Evolutionary conservation across 176 grass and related monocot species (phyloP).

Genomic region (Melocanna baccifera): DNA sequence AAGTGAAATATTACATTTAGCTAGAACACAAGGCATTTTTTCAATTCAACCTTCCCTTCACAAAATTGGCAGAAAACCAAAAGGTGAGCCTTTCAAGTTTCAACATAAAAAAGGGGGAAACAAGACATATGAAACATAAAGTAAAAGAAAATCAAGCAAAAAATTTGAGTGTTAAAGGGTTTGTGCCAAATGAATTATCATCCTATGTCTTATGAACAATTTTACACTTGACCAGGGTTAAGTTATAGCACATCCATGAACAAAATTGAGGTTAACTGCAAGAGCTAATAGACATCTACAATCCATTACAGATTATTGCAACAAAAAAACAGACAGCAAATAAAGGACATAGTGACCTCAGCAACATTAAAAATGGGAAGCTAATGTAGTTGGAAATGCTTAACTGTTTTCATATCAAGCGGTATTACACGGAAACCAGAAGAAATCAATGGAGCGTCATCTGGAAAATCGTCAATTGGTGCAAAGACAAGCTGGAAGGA

Average conservation of each 20-base stretch:
- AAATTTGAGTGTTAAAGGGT: background rate
- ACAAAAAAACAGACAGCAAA: background rate
- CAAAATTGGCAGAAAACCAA: background rate
- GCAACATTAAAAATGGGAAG: background rate
- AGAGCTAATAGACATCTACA: background rate
- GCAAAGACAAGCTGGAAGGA: conserved; percentile 97
- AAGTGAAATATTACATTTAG: background rate
- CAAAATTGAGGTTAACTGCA: background rate
- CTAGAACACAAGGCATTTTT: background rate
- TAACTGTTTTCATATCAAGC: conserved; percentile 88
- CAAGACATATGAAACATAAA: background rate
- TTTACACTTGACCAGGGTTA: background rate
- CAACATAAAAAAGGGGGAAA: background rate
- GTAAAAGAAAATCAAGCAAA: background rate
- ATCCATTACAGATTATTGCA: background rate
- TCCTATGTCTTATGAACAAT: background rate
- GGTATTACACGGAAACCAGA: conserved; percentile 96
- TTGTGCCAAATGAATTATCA: background rate
- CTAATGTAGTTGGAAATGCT: conserved; percentile 15
- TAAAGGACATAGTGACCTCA: background rate
- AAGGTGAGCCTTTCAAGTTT: background rate
- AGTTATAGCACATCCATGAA: background rate
- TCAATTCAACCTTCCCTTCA: background rate
- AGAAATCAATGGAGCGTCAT: conserved; percentile 78
- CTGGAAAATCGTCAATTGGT: conserved; percentile 84